Percentiles rank a stretch among this genome's conserved stretches.
These are phyloP conservation scores for Hymenoscyphus albidus DNA, from an alignment of 2,329 filamentous ascomycete species.

Conservation along the genomic window DNA sequence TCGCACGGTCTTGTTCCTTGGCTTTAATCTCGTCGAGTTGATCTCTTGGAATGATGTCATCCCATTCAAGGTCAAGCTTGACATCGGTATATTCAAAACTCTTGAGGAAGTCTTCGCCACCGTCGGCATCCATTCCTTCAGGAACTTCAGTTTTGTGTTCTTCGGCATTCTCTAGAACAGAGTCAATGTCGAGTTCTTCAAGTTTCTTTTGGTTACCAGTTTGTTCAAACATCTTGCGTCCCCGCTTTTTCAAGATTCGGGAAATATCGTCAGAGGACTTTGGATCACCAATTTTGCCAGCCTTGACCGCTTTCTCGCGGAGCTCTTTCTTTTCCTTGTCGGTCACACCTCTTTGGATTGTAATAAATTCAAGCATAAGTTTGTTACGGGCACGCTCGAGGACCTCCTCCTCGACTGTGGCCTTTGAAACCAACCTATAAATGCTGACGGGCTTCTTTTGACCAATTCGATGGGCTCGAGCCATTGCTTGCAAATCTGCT, in stretches of 20 bases:
- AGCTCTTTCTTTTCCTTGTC: slow-evolving; percentile 84
- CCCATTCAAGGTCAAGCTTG: slow-evolving; percentile 96
- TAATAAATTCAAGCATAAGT: slow-evolving; percentile 93
- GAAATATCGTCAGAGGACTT: slow-evolving; percentile 93
- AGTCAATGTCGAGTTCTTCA: slow-evolving; percentile 96
- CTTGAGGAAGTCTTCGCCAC: slow-evolving; percentile 91
- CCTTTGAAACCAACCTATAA: slow-evolving; percentile 93
- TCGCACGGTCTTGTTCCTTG: slow-evolving; percentile 78
- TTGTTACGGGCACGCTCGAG: slow-evolving; percentile 96
- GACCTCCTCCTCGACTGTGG: slow-evolving; percentile 97
- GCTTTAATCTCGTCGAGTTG: slow-evolving; percentile 85
- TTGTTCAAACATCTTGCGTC: slow-evolving; percentile 99
- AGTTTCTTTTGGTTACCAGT: slow-evolving; percentile 94
- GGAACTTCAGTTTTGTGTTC: slow-evolving; percentile 95
- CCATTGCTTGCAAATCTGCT: slow-evolving; percentile 97
- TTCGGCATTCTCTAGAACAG: slow-evolving; percentile 93
- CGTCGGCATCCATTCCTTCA: slow-evolving; percentile 89
- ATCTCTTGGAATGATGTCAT: slow-evolving; percentile 95
- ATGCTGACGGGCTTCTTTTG: slow-evolving; percentile 96
- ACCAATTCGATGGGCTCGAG: slow-evolving; percentile 93
- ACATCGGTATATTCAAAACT: slow-evolving; percentile 93
- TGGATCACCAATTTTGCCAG: slow-evolving; percentile 74
- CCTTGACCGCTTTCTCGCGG: slow-evolving; percentile 71
- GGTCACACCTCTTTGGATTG: slow-evolving; percentile 93
- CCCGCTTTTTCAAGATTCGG: slow-evolving; percentile 91